These are phyloP conservation scores for Prunus padus DNA, from an alignment of 306 rosid species.

Conservation along the genomic window DNA sequence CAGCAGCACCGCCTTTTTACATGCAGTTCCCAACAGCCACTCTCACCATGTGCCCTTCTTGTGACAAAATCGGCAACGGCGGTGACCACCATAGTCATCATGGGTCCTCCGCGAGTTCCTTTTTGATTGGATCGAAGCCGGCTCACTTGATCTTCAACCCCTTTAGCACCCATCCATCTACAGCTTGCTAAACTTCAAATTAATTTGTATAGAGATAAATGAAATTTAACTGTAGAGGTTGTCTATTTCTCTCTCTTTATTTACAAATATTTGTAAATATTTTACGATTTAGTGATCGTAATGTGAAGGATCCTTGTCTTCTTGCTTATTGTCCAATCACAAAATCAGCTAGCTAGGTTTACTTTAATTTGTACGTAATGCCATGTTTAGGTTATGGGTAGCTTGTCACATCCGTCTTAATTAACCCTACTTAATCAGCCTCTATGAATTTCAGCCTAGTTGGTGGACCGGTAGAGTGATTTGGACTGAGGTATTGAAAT, in stretches of 20 bases:
- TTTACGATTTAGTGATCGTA: not conserved
- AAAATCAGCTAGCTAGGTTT: not conserved
- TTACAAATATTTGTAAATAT: slow-evolving; percentile 6
- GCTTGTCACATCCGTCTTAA: not conserved
- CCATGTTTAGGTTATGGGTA: not conserved
- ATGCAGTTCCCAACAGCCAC: slow-evolving; percentile 60
- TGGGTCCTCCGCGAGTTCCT: not conserved
- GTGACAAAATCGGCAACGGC: slow-evolving; percentile 45
- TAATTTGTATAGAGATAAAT: not conserved
- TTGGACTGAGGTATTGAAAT: not conserved
- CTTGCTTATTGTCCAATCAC: not conserved
- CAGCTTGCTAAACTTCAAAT: not conserved
- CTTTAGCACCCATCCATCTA: slow-evolving; percentile 18
- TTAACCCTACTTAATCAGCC: not conserved
- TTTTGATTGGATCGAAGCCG: slow-evolving; percentile 27
- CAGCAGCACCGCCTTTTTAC: slow-evolving; percentile 40
- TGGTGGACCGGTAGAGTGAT: not conserved
- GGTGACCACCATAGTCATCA: not conserved
- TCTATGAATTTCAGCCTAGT: not conserved
- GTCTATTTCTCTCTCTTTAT: not conserved
- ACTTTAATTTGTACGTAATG: too few species aligned
- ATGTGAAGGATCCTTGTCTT: not conserved
- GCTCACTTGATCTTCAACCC: slow-evolving; percentile 38
- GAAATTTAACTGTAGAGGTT: not conserved
- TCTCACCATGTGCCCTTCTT: slow-evolving; percentile 72